Evolutionary conservation across 2,329 filamentous ascomycete species (phyloP).

Genomic region (Botryosphaeria dothidea): DNA sequence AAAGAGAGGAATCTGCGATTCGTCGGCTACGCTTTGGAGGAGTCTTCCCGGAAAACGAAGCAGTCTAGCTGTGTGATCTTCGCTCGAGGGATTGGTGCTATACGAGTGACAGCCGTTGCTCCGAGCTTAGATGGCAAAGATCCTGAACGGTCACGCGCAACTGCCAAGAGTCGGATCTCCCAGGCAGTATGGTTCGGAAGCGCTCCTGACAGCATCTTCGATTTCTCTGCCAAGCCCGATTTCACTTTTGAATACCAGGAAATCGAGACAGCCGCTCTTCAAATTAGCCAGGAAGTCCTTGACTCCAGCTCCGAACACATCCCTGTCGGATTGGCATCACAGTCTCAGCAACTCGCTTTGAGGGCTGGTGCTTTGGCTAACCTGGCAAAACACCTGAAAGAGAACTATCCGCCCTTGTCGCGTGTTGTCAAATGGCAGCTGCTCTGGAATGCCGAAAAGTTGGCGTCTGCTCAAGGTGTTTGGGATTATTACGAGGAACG

Average conservation of each 20-base stretch:
- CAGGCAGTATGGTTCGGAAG: constrained; percentile 93
- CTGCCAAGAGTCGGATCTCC: constrained; percentile 85
- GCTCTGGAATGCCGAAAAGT: constrained; percentile 87
- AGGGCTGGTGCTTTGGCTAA: constrained; percentile 73
- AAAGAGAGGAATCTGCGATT: constrained; percentile 51
- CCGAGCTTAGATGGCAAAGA: constrained; percentile 58
- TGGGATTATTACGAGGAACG: constrained; percentile 80
- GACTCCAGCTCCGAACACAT: constrained; percentile 65
- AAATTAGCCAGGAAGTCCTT: constrained; percentile 79
- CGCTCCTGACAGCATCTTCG: constrained; percentile 80
- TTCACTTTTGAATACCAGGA: constrained; percentile 69
- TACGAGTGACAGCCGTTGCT: constrained; percentile 55
- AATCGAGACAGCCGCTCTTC: constrained; percentile 72
- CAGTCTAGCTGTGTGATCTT: constrained; percentile 52
- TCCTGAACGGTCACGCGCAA: constrained; percentile 56
- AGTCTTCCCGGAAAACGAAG: constrained; percentile 38
- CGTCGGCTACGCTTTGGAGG: constrained; percentile 52
- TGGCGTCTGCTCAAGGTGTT: constrained; percentile 74
- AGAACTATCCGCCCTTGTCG: constrained; percentile 65
- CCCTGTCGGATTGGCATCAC: constrained; percentile 55
- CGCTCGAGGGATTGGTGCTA: constrained; percentile 58
- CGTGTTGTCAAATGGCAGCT: constrained; percentile 74
- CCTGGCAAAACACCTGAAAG: constrained; percentile 70
- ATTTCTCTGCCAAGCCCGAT: constrained; percentile 70
- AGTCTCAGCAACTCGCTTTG: constrained; percentile 77